Base-by-base conservation (phyloP, 2,329 filamentous ascomycete species). In the Macrophomina pseudophaseolina region DNA sequence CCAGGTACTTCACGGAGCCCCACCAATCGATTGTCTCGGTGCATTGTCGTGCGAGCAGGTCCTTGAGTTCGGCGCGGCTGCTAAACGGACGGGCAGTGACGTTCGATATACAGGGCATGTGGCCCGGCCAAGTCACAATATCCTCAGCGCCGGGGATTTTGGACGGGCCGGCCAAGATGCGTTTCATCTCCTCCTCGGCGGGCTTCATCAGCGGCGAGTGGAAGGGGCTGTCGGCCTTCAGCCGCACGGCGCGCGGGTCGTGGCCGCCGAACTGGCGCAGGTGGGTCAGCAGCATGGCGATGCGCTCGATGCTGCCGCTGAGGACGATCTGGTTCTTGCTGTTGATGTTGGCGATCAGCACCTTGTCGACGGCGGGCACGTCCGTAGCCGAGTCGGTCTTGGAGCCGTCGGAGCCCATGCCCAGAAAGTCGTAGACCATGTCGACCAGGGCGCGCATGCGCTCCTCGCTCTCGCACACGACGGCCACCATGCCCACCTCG, bases 21-120 rank as follows among this genome's bases (percentile, higher is more conserved):
- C 94, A 97, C 94, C 94, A 98, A 67, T 87, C 85, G 49, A 98
- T 93, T 35, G 94, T 97, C 80, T 97, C 93, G n/a, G 95, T 88
- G 69, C 91, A 94, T 74, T 93, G 91, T 58, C 92, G 82, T 1
- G 93, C 90, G 59, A 97, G 82, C 53, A 96, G 80, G 69, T 96
- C 89, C 75, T 92, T 92, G 38, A 97, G 82, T 69, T 96, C 87
- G 48, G 88, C 87, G 71, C 87, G 88, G 70, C 86, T 91, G 69
- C 82, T 77, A 71, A 97, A 97, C 0, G 93, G 93, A 64, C 88
- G 81, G 3, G 91, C 94, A 7, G 89, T 91, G 51, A 97, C 91
- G 76, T 98, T 98, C 73, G 91, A 94, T 64, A 98, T 84, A 73
- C 93, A 94, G 5, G 91, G 90, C 71, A 96, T 84, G 44, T 81